A percentile compares a stretch with the other conserved stretches of the same genome.
Conservation (phyloP, 768 basidiomycete species). For the Suillus alpinus region DNA sequence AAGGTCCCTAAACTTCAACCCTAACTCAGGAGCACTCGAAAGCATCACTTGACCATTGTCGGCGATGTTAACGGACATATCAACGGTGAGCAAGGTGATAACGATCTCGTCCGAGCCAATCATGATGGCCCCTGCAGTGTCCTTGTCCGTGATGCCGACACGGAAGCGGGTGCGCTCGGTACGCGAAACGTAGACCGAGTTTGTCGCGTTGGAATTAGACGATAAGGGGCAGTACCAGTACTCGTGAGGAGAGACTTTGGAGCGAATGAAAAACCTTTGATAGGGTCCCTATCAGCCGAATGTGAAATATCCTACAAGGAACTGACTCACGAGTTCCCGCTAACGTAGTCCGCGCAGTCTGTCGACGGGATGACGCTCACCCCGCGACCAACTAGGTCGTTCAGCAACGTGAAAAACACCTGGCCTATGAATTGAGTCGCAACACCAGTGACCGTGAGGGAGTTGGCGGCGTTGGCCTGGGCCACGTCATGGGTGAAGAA, state of each 20-base stretch:
- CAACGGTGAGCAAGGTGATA: not conserved
- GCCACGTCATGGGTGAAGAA: not conserved
- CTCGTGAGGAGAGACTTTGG: not conserved
- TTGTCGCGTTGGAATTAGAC: not conserved
- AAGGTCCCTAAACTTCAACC: not conserved
- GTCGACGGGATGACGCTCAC: not conserved
- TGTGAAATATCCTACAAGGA: not conserved
- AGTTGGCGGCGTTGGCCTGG: not conserved
- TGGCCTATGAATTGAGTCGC: not conserved
- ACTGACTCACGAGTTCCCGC: not conserved
- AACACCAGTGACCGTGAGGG: not conserved
- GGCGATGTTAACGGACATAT: not conserved
- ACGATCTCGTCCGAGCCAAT: not conserved
- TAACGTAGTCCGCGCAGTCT: not conserved
- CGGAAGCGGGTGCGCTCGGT: not conserved
- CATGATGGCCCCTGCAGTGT: not conserved
- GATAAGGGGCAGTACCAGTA: not conserved
- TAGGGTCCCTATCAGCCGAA: not conserved
- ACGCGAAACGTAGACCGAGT: not conserved
- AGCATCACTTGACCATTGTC: not conserved
- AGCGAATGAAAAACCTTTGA: not conserved
- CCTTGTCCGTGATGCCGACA: not conserved
- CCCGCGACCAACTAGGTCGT: not conserved
- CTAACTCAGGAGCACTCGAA: not conserved
- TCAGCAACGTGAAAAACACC: not conserved